A percentile compares a stretch with the other conserved stretches of the same genome.
These are phyloP conservation scores for Colletotrichum sp. DNA, from an alignment of 2,329 filamentous ascomycete species.

Conservation along the genomic window DNA sequence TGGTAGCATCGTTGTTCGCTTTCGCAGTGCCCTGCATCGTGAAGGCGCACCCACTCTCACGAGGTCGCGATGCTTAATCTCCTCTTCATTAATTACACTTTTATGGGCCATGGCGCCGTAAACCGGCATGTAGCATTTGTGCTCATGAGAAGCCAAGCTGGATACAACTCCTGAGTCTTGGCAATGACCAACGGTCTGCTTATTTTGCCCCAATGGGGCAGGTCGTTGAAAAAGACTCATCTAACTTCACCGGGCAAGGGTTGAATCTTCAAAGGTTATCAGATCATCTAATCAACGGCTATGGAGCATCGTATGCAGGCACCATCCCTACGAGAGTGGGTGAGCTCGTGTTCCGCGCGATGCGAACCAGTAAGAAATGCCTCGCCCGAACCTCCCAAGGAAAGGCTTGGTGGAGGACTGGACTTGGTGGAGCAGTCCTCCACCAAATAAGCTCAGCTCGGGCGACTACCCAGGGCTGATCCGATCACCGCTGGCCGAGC, in stretches of 20 bases:
- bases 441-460: not conserved
- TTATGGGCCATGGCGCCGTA: not conserved
- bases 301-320: not conserved
- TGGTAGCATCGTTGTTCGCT: not conserved
- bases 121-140: not conserved
- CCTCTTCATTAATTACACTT: not conserved
- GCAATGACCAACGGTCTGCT: not conserved
- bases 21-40: not conserved
- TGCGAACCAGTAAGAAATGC: not conserved
- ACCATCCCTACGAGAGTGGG: not conserved
- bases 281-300: slow-evolving; percentile 18
- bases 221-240: slow-evolving; percentile 1
- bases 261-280: not conserved
- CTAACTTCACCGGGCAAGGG: not conserved
- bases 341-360: not conserved
- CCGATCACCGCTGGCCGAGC: not conserved
- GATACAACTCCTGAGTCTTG: not conserved
- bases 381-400: not conserved
- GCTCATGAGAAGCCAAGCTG: not conserved
- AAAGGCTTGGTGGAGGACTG: not conserved
- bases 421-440: not conserved
- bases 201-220: not conserved
- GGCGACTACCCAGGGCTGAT: not conserved
- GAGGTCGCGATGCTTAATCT: not conserved
- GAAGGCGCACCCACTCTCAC: not conserved